These are phyloP conservation scores for Pseudogymnoascus sp. DNA, from an alignment of 2,329 filamentous ascomycete species.

Conservation along the genomic window DNA sequence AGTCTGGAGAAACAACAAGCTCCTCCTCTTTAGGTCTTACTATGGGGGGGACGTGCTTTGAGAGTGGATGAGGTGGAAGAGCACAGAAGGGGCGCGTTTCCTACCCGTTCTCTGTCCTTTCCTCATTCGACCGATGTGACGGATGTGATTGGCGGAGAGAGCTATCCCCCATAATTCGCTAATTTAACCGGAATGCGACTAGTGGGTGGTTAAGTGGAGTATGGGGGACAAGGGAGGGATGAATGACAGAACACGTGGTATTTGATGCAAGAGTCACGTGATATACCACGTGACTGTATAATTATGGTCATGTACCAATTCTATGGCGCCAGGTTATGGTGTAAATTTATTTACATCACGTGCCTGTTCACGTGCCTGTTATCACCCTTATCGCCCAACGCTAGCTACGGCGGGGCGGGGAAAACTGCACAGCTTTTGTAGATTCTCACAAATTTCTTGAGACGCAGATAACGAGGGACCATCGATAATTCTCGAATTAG, in stretches of 20 bases:
- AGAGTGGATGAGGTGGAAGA: slow-evolving; percentile 5
- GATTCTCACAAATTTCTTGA: slow-evolving; percentile 19
- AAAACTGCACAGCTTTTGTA: slow-evolving; percentile 12
- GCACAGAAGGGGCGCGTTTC: background rate
- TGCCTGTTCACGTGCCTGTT: background rate
- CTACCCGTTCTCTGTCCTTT: slow-evolving; percentile 2
- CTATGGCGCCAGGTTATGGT: background rate
- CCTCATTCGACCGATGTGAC: background rate
- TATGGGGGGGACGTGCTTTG: background rate
- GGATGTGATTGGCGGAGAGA: background rate
- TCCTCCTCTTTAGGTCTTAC: background rate
- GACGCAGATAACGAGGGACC: slow-evolving; percentile 6
- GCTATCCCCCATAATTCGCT: slow-evolving; percentile 7
- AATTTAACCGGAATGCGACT: slow-evolving; percentile 4
- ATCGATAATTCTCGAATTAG: slow-evolving; percentile 9
- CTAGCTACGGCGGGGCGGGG: slow-evolving; percentile 11
- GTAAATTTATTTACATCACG: background rate
- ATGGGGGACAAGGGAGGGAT: background rate
- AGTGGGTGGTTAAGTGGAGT: background rate
- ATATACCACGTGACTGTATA: background rate
- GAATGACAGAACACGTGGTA: background rate
- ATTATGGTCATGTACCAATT: background rate
- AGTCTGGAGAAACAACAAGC: background rate
- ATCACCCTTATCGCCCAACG: background rate
- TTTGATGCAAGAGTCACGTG: background rate